Percentiles rank a stretch among this genome's conserved stretches.
These are phyloP conservation scores for Theobroma grandiflorum DNA, from an alignment of 441 rosid genomes.

Conservation along the genomic window DNA sequence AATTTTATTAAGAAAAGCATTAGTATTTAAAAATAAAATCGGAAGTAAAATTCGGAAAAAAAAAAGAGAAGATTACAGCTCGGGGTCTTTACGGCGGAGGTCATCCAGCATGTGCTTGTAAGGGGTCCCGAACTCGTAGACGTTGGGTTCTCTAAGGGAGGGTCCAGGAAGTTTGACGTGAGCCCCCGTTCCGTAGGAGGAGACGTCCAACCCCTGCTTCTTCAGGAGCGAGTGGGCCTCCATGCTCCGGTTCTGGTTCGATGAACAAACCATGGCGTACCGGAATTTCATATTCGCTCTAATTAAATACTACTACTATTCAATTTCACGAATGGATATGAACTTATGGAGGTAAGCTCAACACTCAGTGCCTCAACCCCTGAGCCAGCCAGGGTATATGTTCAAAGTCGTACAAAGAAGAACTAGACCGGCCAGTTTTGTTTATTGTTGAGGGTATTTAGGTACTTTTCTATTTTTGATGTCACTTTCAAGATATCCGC, in stretches of 20 bases:
- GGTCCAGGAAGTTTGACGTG: constrained; percentile 98
- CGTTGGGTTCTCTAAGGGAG: constrained; percentile 89
- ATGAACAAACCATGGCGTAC: constrained; percentile 95
- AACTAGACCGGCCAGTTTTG: no score
- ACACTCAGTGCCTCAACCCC: no score
- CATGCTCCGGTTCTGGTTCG: constrained; percentile 98
- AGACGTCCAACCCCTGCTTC: constrained; percentile 86
- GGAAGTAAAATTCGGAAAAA: background rate
- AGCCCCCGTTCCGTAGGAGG: constrained; percentile 89
- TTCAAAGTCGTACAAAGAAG: no score
- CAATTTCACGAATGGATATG: no score
- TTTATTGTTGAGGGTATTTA: no score
- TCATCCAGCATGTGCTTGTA: constrained; percentile 94
- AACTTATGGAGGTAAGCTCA: no score
- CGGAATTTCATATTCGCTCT: constrained; percentile 56
- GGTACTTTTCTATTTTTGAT: no score
- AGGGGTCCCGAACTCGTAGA: constrained; percentile 94
- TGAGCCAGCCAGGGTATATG: no score
- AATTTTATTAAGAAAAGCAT: background rate
- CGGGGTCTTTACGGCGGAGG: constrained; percentile 93
- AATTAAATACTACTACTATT: no score
- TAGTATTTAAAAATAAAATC: background rate
- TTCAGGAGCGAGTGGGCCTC: constrained; percentile 86
- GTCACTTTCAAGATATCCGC: no score
- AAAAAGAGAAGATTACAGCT: constrained; percentile 64